Evolutionary conservation across 495 filamentous ascomycete genomes (phyloP), one percentile per base, ranked within the genome.

Genomic region (Cenococcum geophilum): DNA sequence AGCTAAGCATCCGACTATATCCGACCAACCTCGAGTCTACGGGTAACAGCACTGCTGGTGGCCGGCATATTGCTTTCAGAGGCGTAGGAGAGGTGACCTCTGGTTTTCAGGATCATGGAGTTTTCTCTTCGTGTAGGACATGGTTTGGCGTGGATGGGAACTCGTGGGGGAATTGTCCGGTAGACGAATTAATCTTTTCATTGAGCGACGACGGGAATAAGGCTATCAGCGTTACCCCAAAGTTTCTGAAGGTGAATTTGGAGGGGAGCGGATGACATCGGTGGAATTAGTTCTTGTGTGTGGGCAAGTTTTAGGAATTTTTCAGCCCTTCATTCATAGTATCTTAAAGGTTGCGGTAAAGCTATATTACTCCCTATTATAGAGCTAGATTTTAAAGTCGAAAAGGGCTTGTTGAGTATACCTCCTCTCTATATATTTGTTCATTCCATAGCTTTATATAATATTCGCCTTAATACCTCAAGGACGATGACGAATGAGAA

Each of bases 181-280:
- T 83, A 20, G 81, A 82, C 59, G 72, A 78, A 71, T 79, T 83
- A 60, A 65, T 79, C 8, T 82, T 83, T 59, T 68, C 68, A 8
- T n/a, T 81, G 12, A 73, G 73, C 53, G 48, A 11, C 3, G 59
- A 68, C 12, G 78, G 76, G 12, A 32, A 2, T 3, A 74, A 67
- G 53, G 77, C 76, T 55, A 61, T 73, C 36, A 72, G 74, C 34
- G 69, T 83, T 23, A 69, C 78, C 68, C 71, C 72, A 63, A 68
- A 72, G 60, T 79, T 78, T 43, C 63, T 83, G 67, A 63, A 72
- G 51, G 61, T 73, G 27, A 32, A 32, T 32, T 32, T 32, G 27
- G 27, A 32, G 27, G 6, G 27, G 27, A 32, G 2, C 6, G 2
- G 27, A 32, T 32, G 27, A 32, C n/a, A n/a, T n/a, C n/a, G n/a